phyloP scores from a whole-genome alignment of 139 green algal genomes.

The Zygnema circumcarinatum region DNA sequence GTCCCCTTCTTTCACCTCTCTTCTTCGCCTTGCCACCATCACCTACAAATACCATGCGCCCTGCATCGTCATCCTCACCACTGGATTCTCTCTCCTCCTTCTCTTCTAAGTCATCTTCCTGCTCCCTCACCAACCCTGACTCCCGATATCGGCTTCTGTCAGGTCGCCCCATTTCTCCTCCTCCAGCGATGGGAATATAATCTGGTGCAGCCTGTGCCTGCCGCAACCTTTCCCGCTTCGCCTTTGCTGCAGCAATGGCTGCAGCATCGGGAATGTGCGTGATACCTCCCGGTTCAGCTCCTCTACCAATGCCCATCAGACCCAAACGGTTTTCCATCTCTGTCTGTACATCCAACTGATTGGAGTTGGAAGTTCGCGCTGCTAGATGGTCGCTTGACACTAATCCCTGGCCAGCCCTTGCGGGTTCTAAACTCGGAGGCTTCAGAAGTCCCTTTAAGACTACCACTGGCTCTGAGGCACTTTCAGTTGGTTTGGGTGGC shows the following conservation, averaged over 20 bases:
- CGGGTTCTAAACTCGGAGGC: constrained; percentile 2
- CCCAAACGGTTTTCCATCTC: constrained; percentile 30
- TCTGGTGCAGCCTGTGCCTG: constrained; percentile 55
- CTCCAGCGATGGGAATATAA: constrained; percentile 42
- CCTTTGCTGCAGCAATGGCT: constrained; percentile 43
- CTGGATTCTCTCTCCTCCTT: constrained; percentile 45
- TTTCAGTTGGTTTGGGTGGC: not conserved
- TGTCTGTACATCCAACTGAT: not conserved
- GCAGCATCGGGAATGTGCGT: constrained; percentile 52
- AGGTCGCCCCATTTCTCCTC: not conserved
- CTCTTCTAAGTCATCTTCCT: constrained; percentile 29
- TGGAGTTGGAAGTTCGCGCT: not conserved
- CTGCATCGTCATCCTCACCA: constrained; percentile 34
- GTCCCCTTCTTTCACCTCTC: constrained; percentile 9
- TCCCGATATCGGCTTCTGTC: not conserved
- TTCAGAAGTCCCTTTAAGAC: constrained; percentile 50
- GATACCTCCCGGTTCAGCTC: constrained; percentile 18
- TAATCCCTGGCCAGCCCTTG: constrained; percentile 13
- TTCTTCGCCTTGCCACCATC: not conserved
- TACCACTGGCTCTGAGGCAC: constrained; percentile 32
- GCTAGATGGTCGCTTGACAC: not conserved
- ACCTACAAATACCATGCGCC: constrained; percentile 30
- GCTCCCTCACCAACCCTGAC: constrained; percentile 20
- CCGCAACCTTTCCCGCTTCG: constrained; percentile 49
- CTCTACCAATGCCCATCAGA: constrained; percentile 29